phyloP scores from a whole-genome alignment of 768 basidiomycete species.

The Sporobolomyces roseus region DNA sequence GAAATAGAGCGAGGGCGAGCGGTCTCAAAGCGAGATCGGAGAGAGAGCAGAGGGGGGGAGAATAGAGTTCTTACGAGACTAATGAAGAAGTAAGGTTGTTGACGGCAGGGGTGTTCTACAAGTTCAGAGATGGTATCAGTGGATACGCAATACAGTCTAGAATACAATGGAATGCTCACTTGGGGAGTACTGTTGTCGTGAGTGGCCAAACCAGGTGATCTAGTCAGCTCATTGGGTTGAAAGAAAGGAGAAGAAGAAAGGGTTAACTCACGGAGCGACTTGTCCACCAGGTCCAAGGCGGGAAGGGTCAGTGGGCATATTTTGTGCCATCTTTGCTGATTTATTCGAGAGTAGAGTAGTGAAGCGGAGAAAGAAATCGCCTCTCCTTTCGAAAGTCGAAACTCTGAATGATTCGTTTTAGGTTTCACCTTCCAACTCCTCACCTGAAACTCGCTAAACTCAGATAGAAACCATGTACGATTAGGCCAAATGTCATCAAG shows the following conservation, averaged over 20 bases:
- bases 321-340: conserved; percentile 23
- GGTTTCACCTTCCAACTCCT: too few species aligned
- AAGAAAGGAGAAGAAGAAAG: too few species aligned
- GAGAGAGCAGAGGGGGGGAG: neutral
- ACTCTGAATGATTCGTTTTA: too few species aligned
- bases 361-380: neutral
- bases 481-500: too few species aligned
- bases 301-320: conserved; percentile 30
- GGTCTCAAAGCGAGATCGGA: neutral
- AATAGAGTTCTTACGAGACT: conserved; percentile 31
- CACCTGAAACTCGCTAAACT: too few species aligned
- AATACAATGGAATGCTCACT: neutral
- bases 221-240: too few species aligned
- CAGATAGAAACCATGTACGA: too few species aligned
- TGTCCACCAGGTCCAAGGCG: conserved; percentile 35
- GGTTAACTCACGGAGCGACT: conserved; percentile 30
- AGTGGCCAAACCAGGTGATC: too few species aligned
- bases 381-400: too few species aligned
- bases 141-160: neutral
- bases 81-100: conserved; percentile 36
- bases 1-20: neutral
- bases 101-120: conserved; percentile 41
- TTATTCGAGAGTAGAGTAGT: neutral
- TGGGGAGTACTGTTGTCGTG: neutral
- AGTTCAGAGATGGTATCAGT: neutral